Conservation (phyloP, 768 basidiomycete genomes). For the Collybia sordida region DNA sequence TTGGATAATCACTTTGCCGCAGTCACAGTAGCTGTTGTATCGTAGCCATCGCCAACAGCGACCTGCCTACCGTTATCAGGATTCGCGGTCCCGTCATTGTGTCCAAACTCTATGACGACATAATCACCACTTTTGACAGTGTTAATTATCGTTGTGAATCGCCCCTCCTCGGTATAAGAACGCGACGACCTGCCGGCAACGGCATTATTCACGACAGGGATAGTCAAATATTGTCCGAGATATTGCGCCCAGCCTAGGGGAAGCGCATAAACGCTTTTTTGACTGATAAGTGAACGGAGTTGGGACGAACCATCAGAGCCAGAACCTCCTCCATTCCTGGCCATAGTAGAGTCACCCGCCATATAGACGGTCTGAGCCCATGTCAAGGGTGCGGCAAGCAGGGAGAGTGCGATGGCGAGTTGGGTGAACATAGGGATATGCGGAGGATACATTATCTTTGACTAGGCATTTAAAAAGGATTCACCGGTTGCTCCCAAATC, state of each 20-base stretch:
- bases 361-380: slow-evolving; percentile 38
- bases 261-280: not conserved
- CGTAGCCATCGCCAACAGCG: slow-evolving; percentile 38
- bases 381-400: slow-evolving; percentile 10
- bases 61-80: slow-evolving; percentile 41
- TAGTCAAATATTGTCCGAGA: slow-evolving; percentile 36
- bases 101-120: slow-evolving; percentile 48
- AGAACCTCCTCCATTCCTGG: slow-evolving; percentile 34
- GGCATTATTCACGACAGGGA: slow-evolving; percentile 46
- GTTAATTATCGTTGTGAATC: slow-evolving; percentile 41
- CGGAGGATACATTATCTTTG: not conserved
- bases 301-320: slow-evolving; percentile 32
- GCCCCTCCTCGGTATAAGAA: slow-evolving; percentile 47
- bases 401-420: slow-evolving; percentile 7
- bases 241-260: slow-evolving; percentile 46
- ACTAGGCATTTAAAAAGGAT: not conserved
- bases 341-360: slow-evolving; percentile 48
- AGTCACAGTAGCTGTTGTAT: slow-evolving; percentile 34
- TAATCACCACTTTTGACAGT: slow-evolving; percentile 38
- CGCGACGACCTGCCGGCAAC: slow-evolving; percentile 46
- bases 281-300: not conserved
- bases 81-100: slow-evolving; percentile 41
- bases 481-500: too few species aligned
- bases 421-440: slow-evolving; percentile 12
- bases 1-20: slow-evolving; percentile 27